A percentile compares a stretch with the other conserved stretches of the same genome.
Conservation (phyloP, 345 rosid genomes). For the Aethionema arabicum region DNA sequence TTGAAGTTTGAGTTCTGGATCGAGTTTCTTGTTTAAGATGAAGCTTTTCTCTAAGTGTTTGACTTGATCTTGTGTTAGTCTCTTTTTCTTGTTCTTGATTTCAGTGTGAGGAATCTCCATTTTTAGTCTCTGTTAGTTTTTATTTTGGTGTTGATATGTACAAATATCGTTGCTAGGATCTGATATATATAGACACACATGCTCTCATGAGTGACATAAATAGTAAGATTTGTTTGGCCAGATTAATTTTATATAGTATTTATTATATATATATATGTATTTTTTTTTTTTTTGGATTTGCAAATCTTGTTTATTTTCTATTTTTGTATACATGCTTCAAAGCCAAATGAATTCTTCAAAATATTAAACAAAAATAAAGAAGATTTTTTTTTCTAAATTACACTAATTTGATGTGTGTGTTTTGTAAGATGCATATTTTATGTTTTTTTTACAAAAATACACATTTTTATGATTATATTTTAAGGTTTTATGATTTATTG, state of each 20-base stretch:
- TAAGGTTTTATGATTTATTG: too few species aligned
- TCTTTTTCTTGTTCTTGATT: slow-evolving; percentile 46
- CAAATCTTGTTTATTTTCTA: too few species aligned
- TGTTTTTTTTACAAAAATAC: too few species aligned
- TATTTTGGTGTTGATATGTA: slow-evolving; percentile 2
- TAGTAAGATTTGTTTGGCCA: neutral
- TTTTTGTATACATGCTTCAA: too few species aligned
- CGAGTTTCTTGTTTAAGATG: slow-evolving; percentile 64
- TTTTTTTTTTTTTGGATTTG: too few species aligned
- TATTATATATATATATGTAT: too few species aligned
- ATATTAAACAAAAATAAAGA: too few species aligned
- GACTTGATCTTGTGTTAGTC: slow-evolving; percentile 72
- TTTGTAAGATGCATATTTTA: too few species aligned
- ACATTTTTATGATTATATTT: too few species aligned
- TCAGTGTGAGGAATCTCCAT: slow-evolving; percentile 33
- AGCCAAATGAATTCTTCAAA: too few species aligned
- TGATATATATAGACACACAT: slow-evolving; percentile 34
- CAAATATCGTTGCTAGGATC: slow-evolving; percentile 32
- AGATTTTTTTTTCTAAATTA: too few species aligned
- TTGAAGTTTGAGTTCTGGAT: slow-evolving; percentile 65
- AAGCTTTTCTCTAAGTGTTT: slow-evolving; percentile 72
- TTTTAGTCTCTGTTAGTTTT: neutral
- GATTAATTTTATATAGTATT: neutral
- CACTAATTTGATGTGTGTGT: too few species aligned
- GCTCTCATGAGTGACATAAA: neutral